Evolutionary conservation across 129 eudicot genomes (phyloP), one percentile per base, ranked within the genome.

Genomic region (Helichrysum umbraculigerum): DNA sequence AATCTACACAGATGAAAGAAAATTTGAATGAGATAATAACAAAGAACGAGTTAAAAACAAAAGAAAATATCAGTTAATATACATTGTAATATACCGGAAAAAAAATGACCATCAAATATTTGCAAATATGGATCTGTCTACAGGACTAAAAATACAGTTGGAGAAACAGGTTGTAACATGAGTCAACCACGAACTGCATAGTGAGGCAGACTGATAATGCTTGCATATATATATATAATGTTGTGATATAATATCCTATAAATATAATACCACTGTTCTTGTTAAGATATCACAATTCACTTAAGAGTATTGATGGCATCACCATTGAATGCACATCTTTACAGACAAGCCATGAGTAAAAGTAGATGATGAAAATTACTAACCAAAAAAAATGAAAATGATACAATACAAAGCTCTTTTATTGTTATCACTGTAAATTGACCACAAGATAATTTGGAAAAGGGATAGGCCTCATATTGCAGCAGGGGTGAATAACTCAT

Each of bases 1-100:
- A 94, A 94, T 30, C 98, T 94, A 81, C 76, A 81, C 30, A 71
- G 64, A 66, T 22, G 72, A 59, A 62, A 64, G 6, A 78, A 70
- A 62, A 44, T 37, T 64, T 34, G n/a, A 47, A 47, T 47, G 57
- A 47, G n/a, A 47, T 12, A 47, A 14, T 11, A 47, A 17, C 54
- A 15, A 16, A 25, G 51, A 67, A 32, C 19, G 57, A 3, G 51
- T 16, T 66, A 15, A 9, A 7, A 12, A 33, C 32, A 6, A 12
- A 41, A 39, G 33, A 60, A 41, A 60, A 57, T 54, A n/a, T 6
- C 12, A 57, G 54, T 47, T 47, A 47, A 47, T 47, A 47, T 47
- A 47, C n/a, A 14, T 47, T 4, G n/a, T n/a, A 3, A 47, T 1
- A 47, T 47, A 47, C 54, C 5, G 47, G 47, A 2, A 41, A 47